Evolutionary conservation across 1,284 basidiomycete genomes (phyloP).

Genomic region (Lentinus polychrous): DNA sequence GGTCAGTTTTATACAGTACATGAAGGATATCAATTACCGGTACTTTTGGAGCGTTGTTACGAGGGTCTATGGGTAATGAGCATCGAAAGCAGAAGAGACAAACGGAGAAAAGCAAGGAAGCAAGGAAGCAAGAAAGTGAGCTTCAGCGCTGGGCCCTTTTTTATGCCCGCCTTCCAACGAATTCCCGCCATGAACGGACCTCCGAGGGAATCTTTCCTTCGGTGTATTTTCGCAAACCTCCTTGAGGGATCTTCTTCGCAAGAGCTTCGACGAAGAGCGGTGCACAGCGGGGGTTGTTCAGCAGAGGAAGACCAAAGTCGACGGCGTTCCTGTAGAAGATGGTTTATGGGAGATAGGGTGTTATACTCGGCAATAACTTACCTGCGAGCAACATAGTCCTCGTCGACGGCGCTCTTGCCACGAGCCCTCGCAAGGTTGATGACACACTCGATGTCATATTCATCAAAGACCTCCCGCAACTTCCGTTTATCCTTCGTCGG

Average conservation of each 20-base stretch:
- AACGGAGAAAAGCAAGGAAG: constrained; percentile 1
- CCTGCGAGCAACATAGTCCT: constrained; percentile 94
- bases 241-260: constrained; percentile 81
- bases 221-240: constrained; percentile 75
- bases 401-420: constrained; percentile 76
- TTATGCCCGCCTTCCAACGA: constrained; percentile 66
- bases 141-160: constrained; percentile 3
- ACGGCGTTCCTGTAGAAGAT: constrained; percentile 67
- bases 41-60: constrained; percentile 8
- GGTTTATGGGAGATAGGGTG: too few species aligned
- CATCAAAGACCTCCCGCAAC: constrained; percentile 87
- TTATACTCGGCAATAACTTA: constrained; percentile 27
- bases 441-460: constrained; percentile 93
- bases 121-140: not conserved
- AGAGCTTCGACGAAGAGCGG: constrained; percentile 89
- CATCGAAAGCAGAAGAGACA: not conserved
- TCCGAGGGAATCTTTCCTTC: constrained; percentile 93
- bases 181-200: constrained; percentile 88
- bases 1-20: constrained; percentile 3
- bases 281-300: constrained; percentile 90
- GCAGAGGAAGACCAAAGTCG: constrained; percentile 83
- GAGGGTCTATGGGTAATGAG: not conserved
- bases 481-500: constrained; percentile 96
- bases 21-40: constrained; percentile 1
- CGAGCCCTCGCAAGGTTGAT: constrained; percentile 89